Percentiles rank a stretch among this genome's conserved stretches.
Evolutionary conservation across 2,329 filamentous ascomycete species (phyloP).

Genomic region (Zalaria obscura): DNA sequence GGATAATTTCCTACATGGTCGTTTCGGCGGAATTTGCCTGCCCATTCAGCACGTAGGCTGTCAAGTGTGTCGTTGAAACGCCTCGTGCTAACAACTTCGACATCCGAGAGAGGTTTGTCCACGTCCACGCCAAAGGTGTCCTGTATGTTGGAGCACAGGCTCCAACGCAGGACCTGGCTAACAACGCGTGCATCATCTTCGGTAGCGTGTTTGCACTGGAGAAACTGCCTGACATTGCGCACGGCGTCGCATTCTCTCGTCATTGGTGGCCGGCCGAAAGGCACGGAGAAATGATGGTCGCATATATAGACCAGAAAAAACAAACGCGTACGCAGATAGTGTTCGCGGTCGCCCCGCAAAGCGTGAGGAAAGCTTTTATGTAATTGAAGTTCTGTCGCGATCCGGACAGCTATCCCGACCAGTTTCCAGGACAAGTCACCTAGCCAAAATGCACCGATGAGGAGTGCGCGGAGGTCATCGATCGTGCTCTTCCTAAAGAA

Average conservation of each 20-base stretch:
- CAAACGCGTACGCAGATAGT: conserved; percentile 21
- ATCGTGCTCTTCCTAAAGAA: conserved; percentile 14
- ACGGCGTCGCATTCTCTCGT: conserved; percentile 20
- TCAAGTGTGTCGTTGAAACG: no score
- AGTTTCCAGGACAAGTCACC: conserved; percentile 18
- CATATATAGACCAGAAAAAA: conserved; percentile 26
- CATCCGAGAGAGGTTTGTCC: no score
- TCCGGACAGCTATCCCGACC: conserved; percentile 19
- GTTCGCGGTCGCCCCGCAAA: conserved; percentile 17
- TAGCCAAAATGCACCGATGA: conserved; percentile 26
- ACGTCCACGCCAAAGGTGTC: no score
- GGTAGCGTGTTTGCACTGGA: conserved; percentile 17
- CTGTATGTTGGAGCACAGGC: no score
- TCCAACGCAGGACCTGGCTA: no score
- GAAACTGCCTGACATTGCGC: conserved; percentile 15
- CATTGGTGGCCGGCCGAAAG: conserved; percentile 23
- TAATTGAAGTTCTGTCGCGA: conserved; percentile 24
- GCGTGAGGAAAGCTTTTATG: conserved; percentile 23
- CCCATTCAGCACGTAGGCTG: no score
- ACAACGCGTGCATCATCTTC: conserved; percentile 3
- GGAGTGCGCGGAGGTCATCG: conserved; percentile 15
- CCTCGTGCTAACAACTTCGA: no score
- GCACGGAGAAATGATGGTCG: conserved; percentile 25
- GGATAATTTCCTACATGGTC: no score
- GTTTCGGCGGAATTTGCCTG: no score